Evolutionary conservation across 352 stramenopile genomes (phyloP).

Genomic region (Albugo laibachii): DNA sequence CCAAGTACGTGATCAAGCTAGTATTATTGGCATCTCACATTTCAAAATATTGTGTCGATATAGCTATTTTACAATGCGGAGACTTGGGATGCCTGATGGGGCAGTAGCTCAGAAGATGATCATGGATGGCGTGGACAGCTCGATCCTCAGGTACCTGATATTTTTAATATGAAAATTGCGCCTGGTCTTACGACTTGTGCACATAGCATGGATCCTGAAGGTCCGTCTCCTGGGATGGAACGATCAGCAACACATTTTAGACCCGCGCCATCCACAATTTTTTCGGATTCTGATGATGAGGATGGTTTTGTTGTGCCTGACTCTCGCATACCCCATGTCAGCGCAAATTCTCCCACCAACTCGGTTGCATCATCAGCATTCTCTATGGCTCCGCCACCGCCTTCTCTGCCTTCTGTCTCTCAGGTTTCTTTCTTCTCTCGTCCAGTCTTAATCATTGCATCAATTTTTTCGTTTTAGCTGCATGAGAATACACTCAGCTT

Average conservation of each 20-base stretch:
- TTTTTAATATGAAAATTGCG: constrained; percentile 1
- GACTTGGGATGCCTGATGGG: constrained; percentile 54
- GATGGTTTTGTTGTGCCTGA: not conserved
- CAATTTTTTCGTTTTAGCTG: too few relatives aligned
- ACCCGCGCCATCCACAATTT: not conserved
- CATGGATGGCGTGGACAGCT: constrained; percentile 48
- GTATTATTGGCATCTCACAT: not conserved
- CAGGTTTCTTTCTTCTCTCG: too few relatives aligned
- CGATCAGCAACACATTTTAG: not conserved
- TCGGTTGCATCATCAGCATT: not conserved
- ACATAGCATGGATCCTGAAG: constrained; percentile 55
- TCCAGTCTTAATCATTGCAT: too few relatives aligned
- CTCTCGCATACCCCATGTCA: not conserved
- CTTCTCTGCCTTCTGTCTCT: not conserved
- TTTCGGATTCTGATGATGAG: not conserved
- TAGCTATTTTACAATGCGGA: constrained; percentile 75
- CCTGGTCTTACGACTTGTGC: not conserved
- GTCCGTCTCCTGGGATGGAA: constrained; percentile 20
- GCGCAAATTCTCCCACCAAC: not conserved
- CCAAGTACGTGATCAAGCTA: constrained; percentile 20
- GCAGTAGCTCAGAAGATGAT: constrained; percentile 65
- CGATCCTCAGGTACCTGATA: constrained; percentile 42
- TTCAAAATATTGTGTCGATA: constrained; percentile 1
- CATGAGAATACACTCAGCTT: too few relatives aligned
- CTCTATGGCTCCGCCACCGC: not conserved